A percentile compares a stretch with the other conserved stretches of the same genome.
Evolutionary conservation across 352 stramenopile species (phyloP).

Genomic region (Halophytophthora batemanensis): DNA sequence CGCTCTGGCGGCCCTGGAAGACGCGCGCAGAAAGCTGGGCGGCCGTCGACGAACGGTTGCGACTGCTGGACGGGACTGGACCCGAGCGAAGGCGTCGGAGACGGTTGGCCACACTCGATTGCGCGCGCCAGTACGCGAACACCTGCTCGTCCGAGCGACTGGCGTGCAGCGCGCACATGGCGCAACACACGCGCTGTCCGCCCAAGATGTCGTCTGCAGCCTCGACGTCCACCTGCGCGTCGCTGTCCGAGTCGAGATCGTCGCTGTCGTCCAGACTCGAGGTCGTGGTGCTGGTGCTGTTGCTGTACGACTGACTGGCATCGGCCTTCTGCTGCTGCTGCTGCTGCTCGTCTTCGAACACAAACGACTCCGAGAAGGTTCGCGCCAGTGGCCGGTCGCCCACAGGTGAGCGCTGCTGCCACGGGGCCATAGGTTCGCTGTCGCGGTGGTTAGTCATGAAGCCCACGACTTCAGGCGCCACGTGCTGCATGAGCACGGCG

Average conservation of each 20-base stretch:
- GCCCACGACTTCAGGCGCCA: constrained; percentile 27
- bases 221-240: not conserved
- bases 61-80: constrained; percentile 13
- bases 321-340: constrained; percentile 6
- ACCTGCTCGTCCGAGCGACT: constrained; percentile 37
- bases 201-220: constrained; percentile 12
- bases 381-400: constrained; percentile 19
- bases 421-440: constrained; percentile 3
- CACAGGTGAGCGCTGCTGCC: constrained; percentile 23
- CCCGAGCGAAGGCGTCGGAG: constrained; percentile 22
- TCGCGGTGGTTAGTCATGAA: constrained; percentile 34
- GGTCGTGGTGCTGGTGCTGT: constrained; percentile 18
- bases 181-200: constrained; percentile 32
- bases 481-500: constrained; percentile 24
- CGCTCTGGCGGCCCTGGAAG: not conserved
- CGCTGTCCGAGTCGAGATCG: constrained; percentile 5
- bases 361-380: constrained; percentile 33
- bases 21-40: too few species aligned
- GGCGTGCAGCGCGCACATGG: constrained; percentile 37
- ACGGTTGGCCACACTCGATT: constrained; percentile 18
- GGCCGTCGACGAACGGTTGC: constrained; percentile 1
- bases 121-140: constrained; percentile 27
- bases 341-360: constrained; percentile 10
- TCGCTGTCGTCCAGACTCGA: constrained; percentile 8
- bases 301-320: constrained; percentile 5